Base-by-base conservation (phyloP, 306 rosid genomes). In the Hippophae gyantsensis region DNA sequence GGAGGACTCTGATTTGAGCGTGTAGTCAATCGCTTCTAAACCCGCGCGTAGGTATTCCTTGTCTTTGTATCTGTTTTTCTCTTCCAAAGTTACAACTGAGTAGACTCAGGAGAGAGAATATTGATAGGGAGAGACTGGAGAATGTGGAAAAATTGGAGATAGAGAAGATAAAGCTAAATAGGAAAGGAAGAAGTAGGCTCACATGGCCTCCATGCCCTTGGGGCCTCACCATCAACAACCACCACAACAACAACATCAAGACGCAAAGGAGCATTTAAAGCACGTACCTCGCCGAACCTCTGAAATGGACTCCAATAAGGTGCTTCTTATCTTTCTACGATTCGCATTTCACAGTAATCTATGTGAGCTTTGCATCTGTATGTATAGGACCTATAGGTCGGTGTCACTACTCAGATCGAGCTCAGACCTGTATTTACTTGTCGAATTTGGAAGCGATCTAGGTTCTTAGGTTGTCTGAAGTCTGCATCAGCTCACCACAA, bases 151-250 rank as follows among this genome's bases (percentile, higher is more conserved):
- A 62, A 43, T 10, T 13, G 9, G 1, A 41, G n/a, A 43, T 18
- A 60, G 12, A 54, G 23, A 40, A 48, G 25, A 13, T 62, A 52
- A 56, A 61, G 69, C 67, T 52, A 54, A 81, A 61, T 51, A 13
- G 3, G 71, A 42, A 32, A 43, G 32, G 48, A 48, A 59, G 57
- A 18, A 6, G 54, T 40, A 41, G 64, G 56, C 75, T 78, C 74
- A 76, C 81, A 87, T 85, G 90, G 85, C 85, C 58, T 74, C 94
- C 76, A 54, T 81, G 72, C 84, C 82, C 78, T 58, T 83, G 78
- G 87, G 87, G 84, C 89, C 82, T 64, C 71, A 78, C 73, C 79
- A 74, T 62, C 86, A 64, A 43, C 76, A 71, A 59, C 84, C 72
- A 56, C 82, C 56, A 12, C 81, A 61, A 18, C 53, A 12, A 49